Evolutionary conservation across 1,284 basidiomycete genomes (phyloP).

Genomic region (Rhodotorula glutinis): DNA sequence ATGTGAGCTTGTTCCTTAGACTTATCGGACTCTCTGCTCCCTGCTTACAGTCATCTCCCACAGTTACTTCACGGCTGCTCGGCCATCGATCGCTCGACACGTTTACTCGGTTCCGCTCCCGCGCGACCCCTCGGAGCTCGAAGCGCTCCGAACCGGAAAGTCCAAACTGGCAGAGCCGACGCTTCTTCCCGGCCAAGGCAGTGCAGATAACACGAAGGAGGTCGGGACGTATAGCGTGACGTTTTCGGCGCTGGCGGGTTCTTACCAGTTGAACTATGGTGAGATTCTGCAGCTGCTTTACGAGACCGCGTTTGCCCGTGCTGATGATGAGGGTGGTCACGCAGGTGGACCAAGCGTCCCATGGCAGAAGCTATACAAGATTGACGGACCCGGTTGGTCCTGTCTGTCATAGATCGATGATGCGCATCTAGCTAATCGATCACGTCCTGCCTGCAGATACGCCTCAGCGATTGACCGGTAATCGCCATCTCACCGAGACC

Average conservation of each 20-base stretch:
- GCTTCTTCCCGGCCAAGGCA: slow-evolving; percentile 61
- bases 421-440: too few species aligned
- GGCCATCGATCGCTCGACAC: slow-evolving; percentile 75
- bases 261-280: slow-evolving; percentile 67
- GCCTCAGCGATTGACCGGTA: slow-evolving; percentile 66
- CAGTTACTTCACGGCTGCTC: slow-evolving; percentile 85
- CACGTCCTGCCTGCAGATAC: slow-evolving; percentile 52
- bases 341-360: slow-evolving; percentile 77
- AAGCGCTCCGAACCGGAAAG: slow-evolving; percentile 27
- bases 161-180: slow-evolving; percentile 52
- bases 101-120: slow-evolving; percentile 73
- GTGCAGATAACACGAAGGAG: neutral
- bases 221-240: slow-evolving; percentile 5
- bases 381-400: slow-evolving; percentile 57
- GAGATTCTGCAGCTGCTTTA: neutral
- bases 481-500: slow-evolving; percentile 68
- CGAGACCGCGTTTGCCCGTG: too few species aligned
- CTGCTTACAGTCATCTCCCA: neutral
- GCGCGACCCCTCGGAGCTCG: slow-evolving; percentile 38
- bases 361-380: slow-evolving; percentile 74
- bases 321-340: too few species aligned
- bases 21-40: neutral
- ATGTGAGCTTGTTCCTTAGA: slow-evolving; percentile 58
- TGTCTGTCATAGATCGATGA: too few species aligned
- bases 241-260: slow-evolving; percentile 80